Conservation (phyloP, 1,139 yeast species). For the Zygosaccharomyces pseudobailii region DNA sequence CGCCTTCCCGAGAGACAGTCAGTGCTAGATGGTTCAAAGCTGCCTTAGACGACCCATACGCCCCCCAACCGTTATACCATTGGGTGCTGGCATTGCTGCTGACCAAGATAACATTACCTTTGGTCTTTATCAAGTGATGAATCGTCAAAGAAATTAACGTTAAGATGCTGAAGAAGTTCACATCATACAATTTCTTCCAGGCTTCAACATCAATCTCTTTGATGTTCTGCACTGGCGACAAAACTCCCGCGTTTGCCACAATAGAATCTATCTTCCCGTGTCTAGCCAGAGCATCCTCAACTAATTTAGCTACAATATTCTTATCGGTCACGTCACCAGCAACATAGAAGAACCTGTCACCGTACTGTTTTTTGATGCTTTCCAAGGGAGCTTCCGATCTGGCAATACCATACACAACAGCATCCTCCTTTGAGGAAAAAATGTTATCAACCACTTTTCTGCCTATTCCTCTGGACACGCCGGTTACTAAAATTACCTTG, state of each 20-base stretch:
- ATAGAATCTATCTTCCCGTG: constrained; percentile 58
- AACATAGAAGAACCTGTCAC: constrained; percentile 50
- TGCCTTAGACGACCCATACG: constrained; percentile 87
- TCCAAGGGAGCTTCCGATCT: constrained; percentile 50
- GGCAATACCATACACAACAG: constrained; percentile 72
- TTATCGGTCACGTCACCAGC: constrained; percentile 65
- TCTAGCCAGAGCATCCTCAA: constrained; percentile 44
- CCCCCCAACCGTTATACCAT: constrained; percentile 64
- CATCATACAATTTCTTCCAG: constrained; percentile 66
- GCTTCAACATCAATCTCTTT: constrained; percentile 41
- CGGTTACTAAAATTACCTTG: constrained; percentile 52
- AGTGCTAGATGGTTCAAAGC: constrained; percentile 72
- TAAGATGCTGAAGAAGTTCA: constrained; percentile 76
- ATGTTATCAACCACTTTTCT: constrained; percentile 56
- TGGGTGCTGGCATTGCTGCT: constrained; percentile 69
- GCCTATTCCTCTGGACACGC: constrained; percentile 82
- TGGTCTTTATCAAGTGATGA: constrained; percentile 50
- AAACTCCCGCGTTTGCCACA: constrained; percentile 82
- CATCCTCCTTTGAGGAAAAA: constrained; percentile 41
- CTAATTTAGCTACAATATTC: constrained; percentile 40
- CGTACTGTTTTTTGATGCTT: constrained; percentile 42
- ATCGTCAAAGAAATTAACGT: constrained; percentile 53
- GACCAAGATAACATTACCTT: constrained; percentile 57
- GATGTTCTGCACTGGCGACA: constrained; percentile 63
- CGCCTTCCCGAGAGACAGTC: constrained; percentile 65